Evolutionary conservation across 352 stramenopile species (phyloP).

Genomic region (Phytophthora fragariaefolia): DNA sequence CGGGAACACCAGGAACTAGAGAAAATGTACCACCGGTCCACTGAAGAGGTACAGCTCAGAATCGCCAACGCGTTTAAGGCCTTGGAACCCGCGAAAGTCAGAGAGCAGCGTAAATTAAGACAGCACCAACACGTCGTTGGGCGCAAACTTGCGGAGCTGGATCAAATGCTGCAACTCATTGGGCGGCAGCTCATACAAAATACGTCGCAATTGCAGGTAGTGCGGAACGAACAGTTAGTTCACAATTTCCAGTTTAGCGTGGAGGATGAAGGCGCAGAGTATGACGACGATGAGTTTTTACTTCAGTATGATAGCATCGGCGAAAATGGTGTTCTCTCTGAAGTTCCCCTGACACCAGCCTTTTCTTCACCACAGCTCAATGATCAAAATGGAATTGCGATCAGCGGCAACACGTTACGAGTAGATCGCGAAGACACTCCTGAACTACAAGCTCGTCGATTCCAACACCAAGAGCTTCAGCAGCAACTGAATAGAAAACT

Average conservation of each 20-base stretch:
- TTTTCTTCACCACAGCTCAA: background rate
- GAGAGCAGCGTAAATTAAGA: conserved; percentile 30
- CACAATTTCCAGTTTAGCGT: conserved; percentile 26
- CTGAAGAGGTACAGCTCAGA: conserved; percentile 25
- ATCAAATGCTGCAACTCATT: conserved; percentile 69
- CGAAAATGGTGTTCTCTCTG: conserved; percentile 1
- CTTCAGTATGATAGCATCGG: conserved; percentile 11
- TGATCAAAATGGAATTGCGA: background rate
- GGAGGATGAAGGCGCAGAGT: conserved; percentile 15
- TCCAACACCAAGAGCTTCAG: conserved; percentile 47
- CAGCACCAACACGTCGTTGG: conserved; percentile 37
- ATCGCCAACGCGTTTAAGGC: conserved; percentile 26
- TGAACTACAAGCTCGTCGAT: conserved; percentile 22
- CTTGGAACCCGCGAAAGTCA: conserved; percentile 25
- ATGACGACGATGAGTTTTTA: conserved; percentile 26
- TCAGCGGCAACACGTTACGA: background rate
- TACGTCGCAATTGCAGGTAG: conserved; percentile 63
- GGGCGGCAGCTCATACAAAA: conserved; percentile 73
- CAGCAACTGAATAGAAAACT: conserved; percentile 47
- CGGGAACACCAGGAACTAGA: conserved; percentile 22
- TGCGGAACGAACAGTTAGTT: conserved; percentile 51
- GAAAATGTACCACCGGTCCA: conserved; percentile 19
- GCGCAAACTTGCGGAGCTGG: conserved; percentile 58
- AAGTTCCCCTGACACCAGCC: background rate
- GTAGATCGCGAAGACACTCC: background rate